Conservation (phyloP, 2,329 filamentous ascomycete genomes). For the Setomelanomma holmii region DNA sequence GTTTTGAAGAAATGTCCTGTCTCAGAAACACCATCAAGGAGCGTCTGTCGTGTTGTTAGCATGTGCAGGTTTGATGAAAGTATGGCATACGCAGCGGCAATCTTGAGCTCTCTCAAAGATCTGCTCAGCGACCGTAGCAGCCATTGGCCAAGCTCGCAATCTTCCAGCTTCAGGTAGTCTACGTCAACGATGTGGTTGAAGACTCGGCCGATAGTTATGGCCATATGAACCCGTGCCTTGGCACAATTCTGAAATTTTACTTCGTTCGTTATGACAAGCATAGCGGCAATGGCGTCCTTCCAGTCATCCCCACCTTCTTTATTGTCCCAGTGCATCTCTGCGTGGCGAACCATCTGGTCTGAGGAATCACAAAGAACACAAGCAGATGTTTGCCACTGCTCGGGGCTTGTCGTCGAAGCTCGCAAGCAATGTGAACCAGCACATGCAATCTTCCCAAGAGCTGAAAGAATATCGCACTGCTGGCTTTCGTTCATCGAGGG, state of each 20-base stretch:
- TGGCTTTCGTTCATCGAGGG: slow-evolving; percentile 21
- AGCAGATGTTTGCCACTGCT: slow-evolving; percentile 16
- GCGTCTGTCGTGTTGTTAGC: slow-evolving; percentile 53
- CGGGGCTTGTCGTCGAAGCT: neutral
- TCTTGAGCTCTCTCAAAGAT: slow-evolving; percentile 82
- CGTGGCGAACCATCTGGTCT: neutral
- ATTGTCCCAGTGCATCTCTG: slow-evolving; percentile 34
- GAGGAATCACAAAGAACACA: slow-evolving; percentile 38
- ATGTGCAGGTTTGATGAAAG: neutral
- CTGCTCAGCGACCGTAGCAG: slow-evolving; percentile 83
- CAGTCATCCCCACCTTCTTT: slow-evolving; percentile 31
- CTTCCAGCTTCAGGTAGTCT: slow-evolving; percentile 70
- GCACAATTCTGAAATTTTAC: slow-evolving; percentile 38
- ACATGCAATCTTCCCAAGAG: slow-evolving; percentile 43
- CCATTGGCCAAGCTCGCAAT: slow-evolving; percentile 76
- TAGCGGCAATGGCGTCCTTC: slow-evolving; percentile 40
- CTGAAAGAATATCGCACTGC: slow-evolving; percentile 34
- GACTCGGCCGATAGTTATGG: slow-evolving; percentile 66
- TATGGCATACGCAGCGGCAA: slow-evolving; percentile 72
- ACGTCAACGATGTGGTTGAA: slow-evolving; percentile 69
- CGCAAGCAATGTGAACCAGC: slow-evolving; percentile 37
- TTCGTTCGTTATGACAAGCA: slow-evolving; percentile 39
- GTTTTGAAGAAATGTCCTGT: slow-evolving; percentile 53
- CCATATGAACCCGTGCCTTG: slow-evolving; percentile 41
- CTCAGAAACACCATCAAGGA: slow-evolving; percentile 72